A percentile compares a stretch with the other conserved stretches of the same genome.
These are phyloP conservation scores for Aureobasidium sp. DNA, from an alignment of 2,329 filamentous ascomycete species.

Conservation along the genomic window DNA sequence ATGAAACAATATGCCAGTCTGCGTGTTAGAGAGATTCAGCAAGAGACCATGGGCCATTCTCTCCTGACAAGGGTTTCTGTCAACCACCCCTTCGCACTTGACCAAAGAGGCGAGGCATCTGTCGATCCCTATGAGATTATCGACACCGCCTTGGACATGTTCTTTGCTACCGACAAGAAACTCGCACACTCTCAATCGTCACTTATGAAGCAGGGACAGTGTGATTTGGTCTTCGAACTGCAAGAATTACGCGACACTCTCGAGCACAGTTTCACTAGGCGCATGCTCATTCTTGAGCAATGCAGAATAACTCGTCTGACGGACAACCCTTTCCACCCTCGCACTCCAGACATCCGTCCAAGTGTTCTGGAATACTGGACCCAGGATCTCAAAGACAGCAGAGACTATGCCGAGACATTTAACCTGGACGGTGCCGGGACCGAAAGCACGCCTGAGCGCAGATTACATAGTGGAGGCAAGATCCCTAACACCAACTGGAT, in stretches of 20 bases:
- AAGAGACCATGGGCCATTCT: constrained; percentile 29
- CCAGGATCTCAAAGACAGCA: constrained; percentile 22
- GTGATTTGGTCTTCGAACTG: constrained; percentile 30
- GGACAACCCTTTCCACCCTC: constrained; percentile 15
- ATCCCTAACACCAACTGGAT: constrained; percentile 19
- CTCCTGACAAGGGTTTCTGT: constrained; percentile 27
- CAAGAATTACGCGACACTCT: constrained; percentile 26
- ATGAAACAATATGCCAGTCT: constrained; percentile 25
- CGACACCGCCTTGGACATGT: constrained; percentile 23
- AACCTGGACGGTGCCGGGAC: constrained; percentile 20
- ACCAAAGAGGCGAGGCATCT: constrained; percentile 14
- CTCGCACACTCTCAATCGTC: constrained; percentile 25
- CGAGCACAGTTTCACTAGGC: constrained; percentile 23
- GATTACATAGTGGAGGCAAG: constrained; percentile 18
- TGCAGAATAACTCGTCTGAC: constrained; percentile 26
- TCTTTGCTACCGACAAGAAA: constrained; percentile 25
- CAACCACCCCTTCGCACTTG: constrained; percentile 21
- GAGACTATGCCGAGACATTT: constrained; percentile 29
- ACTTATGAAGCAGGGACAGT: constrained; percentile 25
- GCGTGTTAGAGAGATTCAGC: constrained; percentile 29
- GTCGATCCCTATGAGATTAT: constrained; percentile 25
- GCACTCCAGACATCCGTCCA: constrained; percentile 15
- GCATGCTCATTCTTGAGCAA: constrained; percentile 27
- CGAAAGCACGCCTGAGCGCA: constrained; percentile 12
- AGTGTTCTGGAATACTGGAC: constrained; percentile 24